A percentile compares a stretch with the other conserved stretches of the same genome.
phyloP scores from a whole-genome alignment of 1,284 basidiomycete genomes.

The Sporisorium sorghi region DNA sequence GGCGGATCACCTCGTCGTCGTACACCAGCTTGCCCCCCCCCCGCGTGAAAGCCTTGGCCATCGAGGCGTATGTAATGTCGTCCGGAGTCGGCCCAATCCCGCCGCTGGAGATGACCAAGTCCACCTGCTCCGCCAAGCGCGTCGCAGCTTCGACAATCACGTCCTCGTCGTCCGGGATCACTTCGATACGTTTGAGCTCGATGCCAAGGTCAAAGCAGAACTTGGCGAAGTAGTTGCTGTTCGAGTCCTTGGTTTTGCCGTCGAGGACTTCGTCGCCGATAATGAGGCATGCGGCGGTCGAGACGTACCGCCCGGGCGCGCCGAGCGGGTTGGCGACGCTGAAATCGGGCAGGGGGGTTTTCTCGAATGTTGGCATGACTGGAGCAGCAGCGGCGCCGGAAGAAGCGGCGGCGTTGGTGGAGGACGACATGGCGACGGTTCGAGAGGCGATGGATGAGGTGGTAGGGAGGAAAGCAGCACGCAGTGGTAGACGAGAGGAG shows the following conservation, averaged over 20 bases:
- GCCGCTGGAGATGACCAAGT: slow-evolving; percentile 57
- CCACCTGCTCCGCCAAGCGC: slow-evolving; percentile 75
- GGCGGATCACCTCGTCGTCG: slow-evolving; percentile 81
- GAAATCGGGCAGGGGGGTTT: slow-evolving; percentile 38
- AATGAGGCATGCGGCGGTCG: slow-evolving; percentile 62
- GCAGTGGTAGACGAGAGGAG: no score
- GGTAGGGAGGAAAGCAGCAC: not conserved
- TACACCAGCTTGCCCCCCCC: slow-evolving; percentile 75
- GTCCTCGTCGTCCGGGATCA: slow-evolving; percentile 88
- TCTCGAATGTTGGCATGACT: slow-evolving; percentile 50
- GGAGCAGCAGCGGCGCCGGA: not conserved
- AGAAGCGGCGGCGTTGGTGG: not conserved
- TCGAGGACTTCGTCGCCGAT: slow-evolving; percentile 76
- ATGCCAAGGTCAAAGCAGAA: slow-evolving; percentile 67
- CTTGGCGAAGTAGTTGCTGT: slow-evolving; percentile 74
- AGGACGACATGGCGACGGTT: slow-evolving; percentile 6
- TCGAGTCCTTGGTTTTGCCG: slow-evolving; percentile 83
- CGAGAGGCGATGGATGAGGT: not conserved
- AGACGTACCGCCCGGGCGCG: slow-evolving; percentile 44
- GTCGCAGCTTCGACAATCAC: slow-evolving; percentile 88
- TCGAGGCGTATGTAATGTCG: slow-evolving; percentile 84
- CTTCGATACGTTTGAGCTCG: slow-evolving; percentile 76
- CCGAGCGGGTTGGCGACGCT: slow-evolving; percentile 48
- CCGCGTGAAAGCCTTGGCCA: slow-evolving; percentile 83
- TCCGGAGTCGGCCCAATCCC: slow-evolving; percentile 66